A percentile compares a stretch with the other conserved stretches of the same genome.
Conservation (phyloP, 768 basidiomycete species). For the Termitomyces sp. region DNA sequence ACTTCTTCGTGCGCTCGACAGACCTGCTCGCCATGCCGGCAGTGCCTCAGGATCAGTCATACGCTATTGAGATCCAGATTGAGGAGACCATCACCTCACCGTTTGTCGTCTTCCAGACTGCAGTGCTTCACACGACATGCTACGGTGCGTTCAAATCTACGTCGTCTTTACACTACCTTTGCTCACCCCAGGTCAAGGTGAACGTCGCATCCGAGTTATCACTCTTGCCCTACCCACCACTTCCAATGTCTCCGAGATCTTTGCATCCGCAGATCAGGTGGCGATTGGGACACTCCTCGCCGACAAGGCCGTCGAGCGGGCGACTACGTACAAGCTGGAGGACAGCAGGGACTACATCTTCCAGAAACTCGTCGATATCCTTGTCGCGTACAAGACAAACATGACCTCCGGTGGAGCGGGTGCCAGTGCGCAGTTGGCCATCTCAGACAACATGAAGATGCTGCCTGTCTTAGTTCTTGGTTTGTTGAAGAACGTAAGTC, state of each 20-base stretch:
- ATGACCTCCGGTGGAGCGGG: constrained; percentile 95
- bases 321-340: constrained; percentile 82
- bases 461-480: constrained; percentile 89
- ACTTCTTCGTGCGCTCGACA: constrained; percentile 97
- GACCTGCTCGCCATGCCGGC: constrained; percentile 95
- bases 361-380: constrained; percentile 81
- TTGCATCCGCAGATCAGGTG: constrained; percentile 86
- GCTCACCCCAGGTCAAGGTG: constrained; percentile 34
- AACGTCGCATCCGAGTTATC: constrained; percentile 89
- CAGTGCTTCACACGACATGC: constrained; percentile 91
- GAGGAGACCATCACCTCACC: constrained; percentile 91
- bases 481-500: constrained; percentile 85
- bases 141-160: constrained; percentile 52
- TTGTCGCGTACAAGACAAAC: constrained; percentile 89
- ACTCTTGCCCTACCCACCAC: constrained; percentile 88
- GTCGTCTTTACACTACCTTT: background rate
- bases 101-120: constrained; percentile 93
- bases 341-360: constrained; percentile 84
- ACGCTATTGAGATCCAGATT: constrained; percentile 93
- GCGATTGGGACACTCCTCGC: constrained; percentile 82
- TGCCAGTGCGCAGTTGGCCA: constrained; percentile 89
- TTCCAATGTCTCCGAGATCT: constrained; percentile 83
- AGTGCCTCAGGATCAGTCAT: constrained; percentile 95
- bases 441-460: constrained; percentile 94
- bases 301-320: constrained; percentile 91